Base-by-base conservation (phyloP, 2,329 filamentous ascomycete species). In the Fusarium incarnatum region DNA sequence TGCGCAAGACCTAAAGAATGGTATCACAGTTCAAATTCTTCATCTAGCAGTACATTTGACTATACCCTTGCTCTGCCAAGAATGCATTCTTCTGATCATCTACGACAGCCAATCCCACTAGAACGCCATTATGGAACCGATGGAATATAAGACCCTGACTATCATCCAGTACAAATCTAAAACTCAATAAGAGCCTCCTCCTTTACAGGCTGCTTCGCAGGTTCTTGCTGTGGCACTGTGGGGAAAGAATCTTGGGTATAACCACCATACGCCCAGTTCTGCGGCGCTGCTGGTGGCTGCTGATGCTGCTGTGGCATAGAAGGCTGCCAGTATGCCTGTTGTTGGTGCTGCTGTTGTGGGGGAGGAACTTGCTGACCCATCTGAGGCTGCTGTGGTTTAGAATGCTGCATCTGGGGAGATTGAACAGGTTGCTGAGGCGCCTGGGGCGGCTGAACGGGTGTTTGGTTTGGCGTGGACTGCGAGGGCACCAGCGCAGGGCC, bases 161-260 rank as follows among this genome's bases (percentile, higher is more conserved):
- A 22, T 13, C 15, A 28, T 23, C 13, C 10, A 15, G 22, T 58
- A 50, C n/a, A 59, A 42, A 40, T 50, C 77, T 72, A 94, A 67
- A 95, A 84, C 79, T 96, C 93, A 79, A 96, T 96, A 75, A 96
- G 81, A 62, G 89, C 91, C 80, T 95, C 93, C 79, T 95, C 92
- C 48, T 91, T 85, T 2, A 83, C 85, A 16, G 86, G 87, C 74
- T 84, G 75, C 65, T 78, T 76, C 25, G 76, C 65, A 5, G 79
- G 80, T 45, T 82, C 81, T 52, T 80, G 84, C 55, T 81, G 81
- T 15, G 87, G 88, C 28, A 87, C 85, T 4, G 87, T 83, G 2
- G 92, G 91, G 74, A 93, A 93, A 5, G 86, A 82, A 25, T 90
- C 87, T 74, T 88, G 87, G 5, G 79, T 81, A 73, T 88, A 90